A percentile compares a stretch with the other conserved stretches of the same genome.
Conservation (phyloP, 768 basidiomycete genomes). For the Mycena amicta region DNA sequence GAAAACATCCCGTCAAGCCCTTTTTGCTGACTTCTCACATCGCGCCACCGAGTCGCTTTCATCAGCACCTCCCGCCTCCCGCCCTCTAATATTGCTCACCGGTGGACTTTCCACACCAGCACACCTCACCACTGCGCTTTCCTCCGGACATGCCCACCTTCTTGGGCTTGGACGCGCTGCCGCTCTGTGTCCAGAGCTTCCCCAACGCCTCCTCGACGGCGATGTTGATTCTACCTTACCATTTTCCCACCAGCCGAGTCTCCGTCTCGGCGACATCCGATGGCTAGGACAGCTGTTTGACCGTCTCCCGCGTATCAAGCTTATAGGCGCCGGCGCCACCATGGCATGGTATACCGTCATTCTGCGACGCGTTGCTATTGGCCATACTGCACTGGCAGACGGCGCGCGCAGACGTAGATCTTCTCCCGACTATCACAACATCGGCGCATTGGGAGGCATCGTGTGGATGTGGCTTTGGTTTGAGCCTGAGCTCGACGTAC, state of each 20-base stretch:
- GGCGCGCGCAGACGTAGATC: no score
- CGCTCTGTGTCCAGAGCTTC: conserved; percentile 63
- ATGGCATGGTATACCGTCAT: conserved; percentile 70
- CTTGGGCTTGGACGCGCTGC: conserved; percentile 77
- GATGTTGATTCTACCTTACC: conserved; percentile 28
- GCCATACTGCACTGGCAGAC: not conserved
- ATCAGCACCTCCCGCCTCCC: conserved; percentile 24
- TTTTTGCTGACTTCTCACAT: conserved; percentile 72
- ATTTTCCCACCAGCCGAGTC: conserved; percentile 43
- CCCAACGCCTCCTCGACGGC: conserved; percentile 38
- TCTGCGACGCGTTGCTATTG: conserved; percentile 52
- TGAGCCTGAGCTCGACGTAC: conserved; percentile 2
- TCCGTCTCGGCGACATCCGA: conserved; percentile 24
- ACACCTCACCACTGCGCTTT: conserved; percentile 56
- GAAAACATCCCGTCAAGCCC: conserved; percentile 59
- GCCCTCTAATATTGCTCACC: conserved; percentile 75
- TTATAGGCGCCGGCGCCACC: conserved; percentile 65
- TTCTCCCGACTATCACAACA: conserved; percentile 31
- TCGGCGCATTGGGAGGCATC: conserved; percentile 41
- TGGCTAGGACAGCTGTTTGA: not conserved
- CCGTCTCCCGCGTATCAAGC: conserved; percentile 47
- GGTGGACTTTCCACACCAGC: conserved; percentile 72
- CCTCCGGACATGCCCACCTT: conserved; percentile 63
- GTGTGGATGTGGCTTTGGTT: conserved; percentile 54
- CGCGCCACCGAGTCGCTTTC: conserved; percentile 51